phyloP scores from a whole-genome alignment of 305 asterid species.

The Fraxinus sp. region DNA sequence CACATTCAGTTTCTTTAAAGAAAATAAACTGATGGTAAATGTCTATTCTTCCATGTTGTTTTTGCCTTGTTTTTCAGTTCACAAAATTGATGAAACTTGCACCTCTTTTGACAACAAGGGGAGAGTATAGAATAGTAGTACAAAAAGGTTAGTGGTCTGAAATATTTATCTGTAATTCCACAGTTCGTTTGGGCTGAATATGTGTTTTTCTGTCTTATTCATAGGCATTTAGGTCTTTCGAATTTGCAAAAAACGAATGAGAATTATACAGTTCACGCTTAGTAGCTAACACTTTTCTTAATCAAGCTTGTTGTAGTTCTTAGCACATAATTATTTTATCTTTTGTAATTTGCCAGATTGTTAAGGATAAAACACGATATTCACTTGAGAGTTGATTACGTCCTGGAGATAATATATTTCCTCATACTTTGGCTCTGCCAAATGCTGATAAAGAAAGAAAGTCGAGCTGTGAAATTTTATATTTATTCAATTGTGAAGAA shows the following conservation, averaged over 20 bases:
- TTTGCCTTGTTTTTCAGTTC: slow-evolving; percentile 44
- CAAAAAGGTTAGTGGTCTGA: slow-evolving; percentile 36
- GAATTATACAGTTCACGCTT: neutral
- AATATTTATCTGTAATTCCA: slow-evolving; percentile 1
- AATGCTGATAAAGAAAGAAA: neutral
- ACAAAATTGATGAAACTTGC: slow-evolving; percentile 79
- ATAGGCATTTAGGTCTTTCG: neutral
- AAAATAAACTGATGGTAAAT: neutral
- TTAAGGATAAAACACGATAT: slow-evolving; percentile 20
- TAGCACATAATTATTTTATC: slow-evolving; percentile 15
- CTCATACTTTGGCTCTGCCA: neutral
- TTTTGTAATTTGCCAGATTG: slow-evolving; percentile 26
- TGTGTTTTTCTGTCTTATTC: neutral
- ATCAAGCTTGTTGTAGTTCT: slow-evolving; percentile 1
- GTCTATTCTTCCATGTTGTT: slow-evolving; percentile 11
- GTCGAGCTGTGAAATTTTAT: neutral
- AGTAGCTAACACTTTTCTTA: neutral
- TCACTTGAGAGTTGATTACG: slow-evolving; percentile 13
- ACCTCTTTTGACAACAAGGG: slow-evolving; percentile 42
- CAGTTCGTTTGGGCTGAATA: neutral
- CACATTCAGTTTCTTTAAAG: neutral
- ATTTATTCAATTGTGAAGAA: neutral
- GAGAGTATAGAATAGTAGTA: slow-evolving; percentile 36
- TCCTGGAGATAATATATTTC: neutral
- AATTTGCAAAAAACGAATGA: neutral